A percentile compares a stretch with the other conserved stretches of the same genome.
Evolutionary conservation across 2,329 filamentous ascomycete species (phyloP).

Genomic region (Fusarium burgessii): DNA sequence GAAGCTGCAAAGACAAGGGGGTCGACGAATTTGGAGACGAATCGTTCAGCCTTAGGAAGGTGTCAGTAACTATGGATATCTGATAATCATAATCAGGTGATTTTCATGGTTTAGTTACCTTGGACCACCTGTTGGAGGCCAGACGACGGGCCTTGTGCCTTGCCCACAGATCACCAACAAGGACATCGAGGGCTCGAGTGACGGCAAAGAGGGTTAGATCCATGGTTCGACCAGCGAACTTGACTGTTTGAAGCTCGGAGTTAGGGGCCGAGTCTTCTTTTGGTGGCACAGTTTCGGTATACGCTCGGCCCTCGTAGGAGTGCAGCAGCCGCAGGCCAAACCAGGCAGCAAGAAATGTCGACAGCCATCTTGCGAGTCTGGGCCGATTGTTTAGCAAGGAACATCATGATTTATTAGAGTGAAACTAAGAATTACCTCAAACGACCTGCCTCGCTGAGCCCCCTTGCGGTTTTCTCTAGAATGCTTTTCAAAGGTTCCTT

Average conservation of each 20-base stretch:
- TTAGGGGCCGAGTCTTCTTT: slow-evolving; percentile 47
- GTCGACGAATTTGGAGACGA: slow-evolving; percentile 63
- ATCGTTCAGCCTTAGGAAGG: slow-evolving; percentile 47
- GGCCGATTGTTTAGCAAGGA: slow-evolving; percentile 20
- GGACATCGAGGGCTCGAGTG: slow-evolving; percentile 77
- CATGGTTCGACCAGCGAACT: slow-evolving; percentile 76
- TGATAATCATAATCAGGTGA: neutral
- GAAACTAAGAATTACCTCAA: slow-evolving; percentile 43
- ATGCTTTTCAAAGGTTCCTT: slow-evolving; percentile 49
- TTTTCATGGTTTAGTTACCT: slow-evolving; percentile 48
- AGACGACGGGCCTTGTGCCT: slow-evolving; percentile 59
- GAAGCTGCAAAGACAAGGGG: slow-evolving; percentile 78
- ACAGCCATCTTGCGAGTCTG: slow-evolving; percentile 69
- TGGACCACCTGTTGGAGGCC: slow-evolving; percentile 60
- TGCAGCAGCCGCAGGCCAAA: slow-evolving; percentile 68
- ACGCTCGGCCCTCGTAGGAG: slow-evolving; percentile 61
- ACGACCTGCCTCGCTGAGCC: slow-evolving; percentile 43
- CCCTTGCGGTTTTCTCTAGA: slow-evolving; percentile 42
- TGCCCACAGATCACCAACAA: slow-evolving; percentile 75
- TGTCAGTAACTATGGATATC: slow-evolving; percentile 25
- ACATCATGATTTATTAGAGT: neutral
- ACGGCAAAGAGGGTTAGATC: slow-evolving; percentile 85
- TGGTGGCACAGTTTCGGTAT: slow-evolving; percentile 55
- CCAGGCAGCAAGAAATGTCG: slow-evolving; percentile 70
- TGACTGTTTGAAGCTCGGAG: slow-evolving; percentile 44